These are phyloP conservation scores for Phialophora tarda DNA, from an alignment of 2,329 filamentous ascomycete species.

Conservation along the genomic window DNA sequence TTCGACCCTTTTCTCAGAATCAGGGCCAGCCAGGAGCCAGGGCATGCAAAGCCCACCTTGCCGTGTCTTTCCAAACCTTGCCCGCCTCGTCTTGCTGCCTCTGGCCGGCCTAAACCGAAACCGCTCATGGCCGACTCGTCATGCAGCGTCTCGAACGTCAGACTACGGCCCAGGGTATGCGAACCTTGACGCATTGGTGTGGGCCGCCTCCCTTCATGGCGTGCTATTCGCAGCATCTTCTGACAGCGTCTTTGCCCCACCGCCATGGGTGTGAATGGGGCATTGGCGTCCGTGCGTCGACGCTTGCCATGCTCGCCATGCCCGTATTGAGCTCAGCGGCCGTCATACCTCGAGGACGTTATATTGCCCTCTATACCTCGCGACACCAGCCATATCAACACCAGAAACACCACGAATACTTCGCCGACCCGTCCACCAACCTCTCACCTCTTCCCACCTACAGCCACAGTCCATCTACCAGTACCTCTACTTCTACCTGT, in stretches of 20 bases:
- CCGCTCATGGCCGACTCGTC: slow-evolving; percentile 37
- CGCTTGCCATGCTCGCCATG: slow-evolving; percentile 34
- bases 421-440: slow-evolving; percentile 19
- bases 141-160: slow-evolving; percentile 34
- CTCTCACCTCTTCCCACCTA: slow-evolving; percentile 17
- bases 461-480: slow-evolving; percentile 12
- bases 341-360: slow-evolving; percentile 36
- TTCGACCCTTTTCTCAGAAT: slow-evolving; percentile 27
- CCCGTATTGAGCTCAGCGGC: slow-evolving; percentile 23
- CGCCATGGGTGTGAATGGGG: slow-evolving; percentile 32
- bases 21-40: background rate
- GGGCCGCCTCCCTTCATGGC: slow-evolving; percentile 30
- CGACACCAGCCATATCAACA: slow-evolving; percentile 30
- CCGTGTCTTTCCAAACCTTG: slow-evolving; percentile 31
- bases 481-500: slow-evolving; percentile 8
- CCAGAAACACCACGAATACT: slow-evolving; percentile 26
- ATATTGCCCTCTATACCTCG: slow-evolving; percentile 38
- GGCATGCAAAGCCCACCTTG: slow-evolving; percentile 34
- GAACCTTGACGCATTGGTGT: slow-evolving; percentile 37
- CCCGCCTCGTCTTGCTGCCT: slow-evolving; percentile 37
- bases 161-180: slow-evolving; percentile 36
- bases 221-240: slow-evolving; percentile 38
- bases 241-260: slow-evolving; percentile 38
- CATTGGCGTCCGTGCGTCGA: slow-evolving; percentile 33
- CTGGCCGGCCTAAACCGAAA: slow-evolving; percentile 35